Evolutionary conservation across 139 green algal species (phyloP).

Genomic region (Haematococcus lacustris): DNA sequence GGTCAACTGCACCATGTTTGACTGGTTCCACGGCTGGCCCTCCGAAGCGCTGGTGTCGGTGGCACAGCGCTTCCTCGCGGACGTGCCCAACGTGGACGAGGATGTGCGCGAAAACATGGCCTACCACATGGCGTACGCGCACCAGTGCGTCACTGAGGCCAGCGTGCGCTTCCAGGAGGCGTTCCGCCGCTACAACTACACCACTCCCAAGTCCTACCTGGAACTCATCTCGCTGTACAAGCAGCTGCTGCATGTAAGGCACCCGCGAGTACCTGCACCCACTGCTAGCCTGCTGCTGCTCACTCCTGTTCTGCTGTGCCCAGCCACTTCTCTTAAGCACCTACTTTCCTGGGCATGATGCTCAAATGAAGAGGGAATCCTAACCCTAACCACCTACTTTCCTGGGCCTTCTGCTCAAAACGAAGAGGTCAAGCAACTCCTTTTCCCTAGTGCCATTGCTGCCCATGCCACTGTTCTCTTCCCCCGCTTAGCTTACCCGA

Average conservation of each 20-base stretch:
- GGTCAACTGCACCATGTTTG: constrained; percentile 69
- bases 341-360: no score
- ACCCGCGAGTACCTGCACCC: no score
- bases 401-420: no score
- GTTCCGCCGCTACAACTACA: constrained; percentile 76
- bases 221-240: constrained; percentile 86
- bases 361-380: no score
- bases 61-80: constrained; percentile 65
- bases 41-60: constrained; percentile 77
- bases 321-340: no score
- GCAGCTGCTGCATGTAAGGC: constrained; percentile 44
- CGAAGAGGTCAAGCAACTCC: no score
- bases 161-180: constrained; percentile 20
- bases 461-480: no score
- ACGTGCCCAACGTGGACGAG: constrained; percentile 57
- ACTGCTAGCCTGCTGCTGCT: no score
- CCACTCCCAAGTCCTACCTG: constrained; percentile 87
- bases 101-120: constrained; percentile 61
- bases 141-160: constrained; percentile 36
- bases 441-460: no score
- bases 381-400: no score
- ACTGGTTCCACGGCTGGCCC: constrained; percentile 82
- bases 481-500: no score
- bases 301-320: no score
- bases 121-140: constrained; percentile 81